phyloP scores from a whole-genome alignment of 2,329 filamentous ascomycete genomes.

The Pyricularia sp. region DNA sequence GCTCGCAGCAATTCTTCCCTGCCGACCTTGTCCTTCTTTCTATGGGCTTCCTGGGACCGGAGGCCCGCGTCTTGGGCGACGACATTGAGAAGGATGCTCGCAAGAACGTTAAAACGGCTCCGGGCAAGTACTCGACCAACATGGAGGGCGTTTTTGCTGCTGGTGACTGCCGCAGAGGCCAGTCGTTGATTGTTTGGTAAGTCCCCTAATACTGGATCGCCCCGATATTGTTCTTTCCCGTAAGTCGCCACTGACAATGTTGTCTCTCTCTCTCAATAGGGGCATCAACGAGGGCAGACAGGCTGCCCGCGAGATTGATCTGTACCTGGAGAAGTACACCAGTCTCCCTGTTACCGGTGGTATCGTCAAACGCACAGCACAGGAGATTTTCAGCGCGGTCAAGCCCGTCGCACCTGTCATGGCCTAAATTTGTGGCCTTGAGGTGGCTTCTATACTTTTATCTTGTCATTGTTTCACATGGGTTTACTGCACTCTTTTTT shows the following conservation, averaged over 20 bases:
- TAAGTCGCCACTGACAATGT: conserved; percentile 19
- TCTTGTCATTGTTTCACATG: neutral
- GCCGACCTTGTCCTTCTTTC: conserved; percentile 88
- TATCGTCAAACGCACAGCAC: conserved; percentile 73
- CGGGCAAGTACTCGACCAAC: conserved; percentile 81
- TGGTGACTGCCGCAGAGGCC: conserved; percentile 86
- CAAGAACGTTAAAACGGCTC: conserved; percentile 91
- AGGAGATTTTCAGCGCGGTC: conserved; percentile 45
- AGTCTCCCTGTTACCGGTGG: conserved; percentile 82
- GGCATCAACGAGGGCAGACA: conserved; percentile 96
- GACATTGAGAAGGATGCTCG: conserved; percentile 80
- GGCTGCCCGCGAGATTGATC: conserved; percentile 81
- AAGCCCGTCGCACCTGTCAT: conserved; percentile 2
- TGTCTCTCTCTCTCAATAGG: conserved; percentile 28
- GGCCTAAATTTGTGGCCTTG: conserved; percentile 2
- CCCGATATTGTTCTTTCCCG: neutral
- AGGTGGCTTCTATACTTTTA: conserved; percentile 4
- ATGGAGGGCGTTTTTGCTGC: conserved; percentile 82
- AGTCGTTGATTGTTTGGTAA: conserved; percentile 92
- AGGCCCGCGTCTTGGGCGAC: conserved; percentile 77
- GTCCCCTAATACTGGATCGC: conserved; percentile 17
- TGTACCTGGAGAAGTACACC: conserved; percentile 69
- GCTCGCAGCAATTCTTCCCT: conserved; percentile 89
- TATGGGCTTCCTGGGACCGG: conserved; percentile 94
- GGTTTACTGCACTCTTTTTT: neutral